These are phyloP conservation scores for Yamadazyma mexicana DNA, from an alignment of 1,139 yeast genomes.

Conservation along the genomic window DNA sequence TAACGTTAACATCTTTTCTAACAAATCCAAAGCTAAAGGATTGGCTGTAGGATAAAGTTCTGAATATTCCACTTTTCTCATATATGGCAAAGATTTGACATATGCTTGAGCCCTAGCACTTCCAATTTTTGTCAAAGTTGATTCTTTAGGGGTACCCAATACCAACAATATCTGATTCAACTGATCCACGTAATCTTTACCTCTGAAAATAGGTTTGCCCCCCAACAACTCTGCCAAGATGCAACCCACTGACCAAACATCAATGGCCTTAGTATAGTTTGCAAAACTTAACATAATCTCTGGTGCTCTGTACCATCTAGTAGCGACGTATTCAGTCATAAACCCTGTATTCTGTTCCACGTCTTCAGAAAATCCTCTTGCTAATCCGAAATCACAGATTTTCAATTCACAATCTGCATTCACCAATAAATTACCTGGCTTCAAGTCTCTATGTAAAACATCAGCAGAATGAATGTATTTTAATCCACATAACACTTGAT, in stretches of 20 bases:
- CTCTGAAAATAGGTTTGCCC: constrained; percentile 89
- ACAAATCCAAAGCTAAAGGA: constrained; percentile 80
- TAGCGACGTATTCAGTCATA: constrained; percentile 95
- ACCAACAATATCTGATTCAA: constrained; percentile 81
- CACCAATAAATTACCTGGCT: constrained; percentile 90
- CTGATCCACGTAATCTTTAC: constrained; percentile 95
- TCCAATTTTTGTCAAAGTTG: constrained; percentile 80
- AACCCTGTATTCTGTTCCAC: constrained; percentile 88
- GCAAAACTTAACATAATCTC: constrained; percentile 94
- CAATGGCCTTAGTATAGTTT: constrained; percentile 93
- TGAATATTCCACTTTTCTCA: constrained; percentile 77
- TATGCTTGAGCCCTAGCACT: constrained; percentile 90
- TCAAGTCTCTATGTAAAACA: constrained; percentile 89
- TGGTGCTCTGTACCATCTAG: constrained; percentile 98
- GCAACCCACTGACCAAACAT: constrained; percentile 97
- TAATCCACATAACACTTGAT: constrained; percentile 89
- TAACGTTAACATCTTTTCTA: constrained; percentile 78
- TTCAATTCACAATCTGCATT: constrained; percentile 96
- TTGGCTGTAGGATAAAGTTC: constrained; percentile 81
- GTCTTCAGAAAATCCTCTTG: constrained; percentile 88
- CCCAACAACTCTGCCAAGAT: constrained; percentile 91
- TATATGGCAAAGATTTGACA: constrained; percentile 79
- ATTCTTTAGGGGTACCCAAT: constrained; percentile 88
- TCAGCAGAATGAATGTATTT: constrained; percentile 91
- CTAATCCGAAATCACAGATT: constrained; percentile 95